Percentiles rank a stretch among this genome's conserved stretches.
These are phyloP conservation scores for Luffa acutangula DNA, from an alignment of 306 rosid genomes.

Conservation along the genomic window DNA sequence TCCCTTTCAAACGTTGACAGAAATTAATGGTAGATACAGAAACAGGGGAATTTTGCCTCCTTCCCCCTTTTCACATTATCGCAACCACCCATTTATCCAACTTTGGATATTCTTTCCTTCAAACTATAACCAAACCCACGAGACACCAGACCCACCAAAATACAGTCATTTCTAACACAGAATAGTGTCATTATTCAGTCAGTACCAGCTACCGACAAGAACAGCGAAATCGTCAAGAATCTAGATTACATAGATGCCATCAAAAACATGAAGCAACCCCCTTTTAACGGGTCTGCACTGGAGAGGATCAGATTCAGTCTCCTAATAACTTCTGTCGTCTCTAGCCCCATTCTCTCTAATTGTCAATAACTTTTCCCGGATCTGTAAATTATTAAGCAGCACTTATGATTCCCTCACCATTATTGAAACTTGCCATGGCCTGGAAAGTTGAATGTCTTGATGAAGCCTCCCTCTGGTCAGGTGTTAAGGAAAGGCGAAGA, in stretches of 20 bases:
- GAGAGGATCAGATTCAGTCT: conserved; percentile 4
- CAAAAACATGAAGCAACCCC: conserved; percentile 3
- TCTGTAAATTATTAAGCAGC: conserved; percentile 41
- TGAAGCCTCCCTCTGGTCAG: conserved; percentile 45
- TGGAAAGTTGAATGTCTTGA: conserved; percentile 55
- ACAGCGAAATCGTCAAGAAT: conserved; percentile 8
- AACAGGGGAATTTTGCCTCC: background rate
- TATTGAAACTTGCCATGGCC: conserved; percentile 43
- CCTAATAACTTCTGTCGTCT: conserved; percentile 2
- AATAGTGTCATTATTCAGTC: conserved; percentile 5
- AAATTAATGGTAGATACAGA: background rate
- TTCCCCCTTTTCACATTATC: background rate
- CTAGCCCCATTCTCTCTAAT: conserved; percentile 25
- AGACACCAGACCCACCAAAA: background rate
- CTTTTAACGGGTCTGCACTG: background rate
- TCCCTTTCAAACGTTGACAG: background rate
- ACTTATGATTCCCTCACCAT: conserved; percentile 59
- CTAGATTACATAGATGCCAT: conserved; percentile 3
- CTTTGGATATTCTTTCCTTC: conserved; percentile 11
- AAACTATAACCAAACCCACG: background rate
- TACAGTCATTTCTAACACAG: conserved; percentile 1
- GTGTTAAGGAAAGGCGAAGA: conserved; percentile 63
- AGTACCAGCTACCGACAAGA: conserved; percentile 9
- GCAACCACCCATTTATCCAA: conserved; percentile 6
- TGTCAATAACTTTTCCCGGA: conserved; percentile 15